Percentiles rank a stretch among this genome's conserved stretches.
Evolutionary conservation across 306 rosid genomes (phyloP).

Genomic region (Vigna mungo): DNA sequence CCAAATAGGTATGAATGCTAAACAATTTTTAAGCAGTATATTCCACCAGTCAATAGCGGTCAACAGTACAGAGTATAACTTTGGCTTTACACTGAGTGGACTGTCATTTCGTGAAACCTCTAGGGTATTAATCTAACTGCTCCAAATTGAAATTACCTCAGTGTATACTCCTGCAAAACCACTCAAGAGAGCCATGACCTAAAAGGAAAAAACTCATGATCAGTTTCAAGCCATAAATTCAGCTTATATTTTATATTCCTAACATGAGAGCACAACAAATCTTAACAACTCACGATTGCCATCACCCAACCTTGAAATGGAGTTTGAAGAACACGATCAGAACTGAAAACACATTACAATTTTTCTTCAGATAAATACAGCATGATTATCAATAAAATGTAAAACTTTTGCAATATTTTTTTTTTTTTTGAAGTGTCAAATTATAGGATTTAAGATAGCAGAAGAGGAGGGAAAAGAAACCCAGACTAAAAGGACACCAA

Average conservation of each 20-base stretch:
- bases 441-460: neutral
- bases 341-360: constrained; percentile 58
- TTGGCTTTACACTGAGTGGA: constrained; percentile 4
- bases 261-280: constrained; percentile 38
- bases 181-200: constrained; percentile 97
- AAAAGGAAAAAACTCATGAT: constrained; percentile 45
- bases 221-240: constrained; percentile 35
- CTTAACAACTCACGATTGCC: constrained; percentile 86
- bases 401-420: constrained; percentile 14
- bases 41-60: constrained; percentile 2
- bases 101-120: constrained; percentile 34
- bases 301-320: constrained; percentile 95
- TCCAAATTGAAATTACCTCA: constrained; percentile 67
- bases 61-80: constrained; percentile 19
- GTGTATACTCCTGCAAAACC: constrained; percentile 99
- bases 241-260: constrained; percentile 16
- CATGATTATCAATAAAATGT: constrained; percentile 9
- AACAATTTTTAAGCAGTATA: constrained; percentile 35
- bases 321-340: constrained; percentile 93
- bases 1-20: constrained; percentile 12
- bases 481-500: neutral
- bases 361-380: constrained; percentile 29
- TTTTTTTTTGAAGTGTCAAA: neutral
- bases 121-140: constrained; percentile 26
- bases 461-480: neutral